Evolutionary conservation across 2,329 filamentous ascomycete genomes (phyloP).

Genomic region (Xylaria polymorpha): DNA sequence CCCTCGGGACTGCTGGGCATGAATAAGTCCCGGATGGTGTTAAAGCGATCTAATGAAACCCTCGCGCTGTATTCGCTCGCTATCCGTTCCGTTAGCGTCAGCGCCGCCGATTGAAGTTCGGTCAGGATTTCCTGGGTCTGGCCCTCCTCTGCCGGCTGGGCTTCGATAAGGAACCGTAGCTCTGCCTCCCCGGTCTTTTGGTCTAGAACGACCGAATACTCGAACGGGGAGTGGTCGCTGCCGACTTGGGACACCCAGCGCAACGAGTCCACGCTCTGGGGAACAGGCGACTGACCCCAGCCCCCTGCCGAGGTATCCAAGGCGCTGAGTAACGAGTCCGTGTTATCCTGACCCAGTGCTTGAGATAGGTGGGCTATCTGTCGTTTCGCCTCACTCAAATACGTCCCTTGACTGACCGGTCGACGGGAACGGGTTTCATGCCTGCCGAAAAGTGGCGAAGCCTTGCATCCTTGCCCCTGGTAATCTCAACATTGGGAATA

Average conservation of each 20-base stretch:
- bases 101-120: constrained; percentile 23
- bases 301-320: constrained; percentile 21
- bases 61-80: constrained; percentile 21
- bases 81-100: constrained; percentile 24
- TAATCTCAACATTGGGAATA: constrained; percentile 40
- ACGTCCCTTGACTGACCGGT: constrained; percentile 6
- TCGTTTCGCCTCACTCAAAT: constrained; percentile 34
- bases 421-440: constrained; percentile 36
- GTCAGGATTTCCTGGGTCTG: background rate
- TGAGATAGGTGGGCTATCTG: constrained; percentile 33
- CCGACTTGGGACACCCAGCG: constrained; percentile 35
- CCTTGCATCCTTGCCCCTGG: constrained; percentile 38
- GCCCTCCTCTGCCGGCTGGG: constrained; percentile 23
- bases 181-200: constrained; percentile 37
- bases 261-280: constrained; percentile 1
- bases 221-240: constrained; percentile 37
- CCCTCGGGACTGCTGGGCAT: constrained; percentile 26
- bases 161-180: constrained; percentile 39
- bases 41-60: constrained; percentile 35
- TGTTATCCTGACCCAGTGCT: constrained; percentile 32
- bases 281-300: constrained; percentile 31
- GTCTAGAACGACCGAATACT: constrained; percentile 38
- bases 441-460: constrained; percentile 40
- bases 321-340: constrained; percentile 19
- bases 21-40: constrained; percentile 36